These are phyloP conservation scores for Exophiala aquamarina DNA, from an alignment of 2,329 filamentous ascomycete genomes.

Conservation along the genomic window DNA sequence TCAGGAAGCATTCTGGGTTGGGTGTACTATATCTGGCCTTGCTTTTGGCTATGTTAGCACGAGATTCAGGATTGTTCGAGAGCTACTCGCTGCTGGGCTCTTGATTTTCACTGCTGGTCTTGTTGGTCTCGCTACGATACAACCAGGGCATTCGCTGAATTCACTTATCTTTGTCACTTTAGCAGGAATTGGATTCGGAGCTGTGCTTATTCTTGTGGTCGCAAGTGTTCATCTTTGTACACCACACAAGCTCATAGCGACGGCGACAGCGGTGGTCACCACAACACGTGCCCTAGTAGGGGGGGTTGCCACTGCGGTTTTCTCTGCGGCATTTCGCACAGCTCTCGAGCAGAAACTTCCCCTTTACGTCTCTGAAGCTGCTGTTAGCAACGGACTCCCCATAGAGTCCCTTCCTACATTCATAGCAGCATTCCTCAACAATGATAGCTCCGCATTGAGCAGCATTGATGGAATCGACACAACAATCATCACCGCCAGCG, in stretches of 20 bases:
- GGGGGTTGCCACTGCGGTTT: constrained; percentile 15
- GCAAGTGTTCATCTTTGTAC: constrained; percentile 11
- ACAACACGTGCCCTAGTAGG: constrained; percentile 13
- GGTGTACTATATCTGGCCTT: constrained; percentile 1
- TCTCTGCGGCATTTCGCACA: constrained; percentile 9
- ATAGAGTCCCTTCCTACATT: constrained; percentile 8
- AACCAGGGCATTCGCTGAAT: background rate
- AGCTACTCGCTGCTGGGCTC: constrained; percentile 9
- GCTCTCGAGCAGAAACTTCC: constrained; percentile 7
- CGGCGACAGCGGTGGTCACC: constrained; percentile 13
- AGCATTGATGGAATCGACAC: constrained; percentile 5
- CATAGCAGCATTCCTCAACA: constrained; percentile 5
- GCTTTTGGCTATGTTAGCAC: constrained; percentile 10
- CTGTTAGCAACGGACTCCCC: constrained; percentile 8
- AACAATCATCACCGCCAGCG: constrained; percentile 3
- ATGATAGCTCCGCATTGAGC: constrained; percentile 15
- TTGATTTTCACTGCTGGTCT: constrained; percentile 10
- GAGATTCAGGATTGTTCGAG: constrained; percentile 14
- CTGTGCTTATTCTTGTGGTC: constrained; percentile 11
- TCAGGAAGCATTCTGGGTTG: constrained; percentile 10
- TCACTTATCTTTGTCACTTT: constrained; percentile 2
- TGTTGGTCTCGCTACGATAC: constrained; percentile 10
- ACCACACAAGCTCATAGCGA: constrained; percentile 11
- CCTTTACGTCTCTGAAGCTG: constrained; percentile 8
- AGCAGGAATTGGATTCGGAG: constrained; percentile 7